Conservation (phyloP, 345 rosid species). For the Ceriops zippeliana region DNA sequence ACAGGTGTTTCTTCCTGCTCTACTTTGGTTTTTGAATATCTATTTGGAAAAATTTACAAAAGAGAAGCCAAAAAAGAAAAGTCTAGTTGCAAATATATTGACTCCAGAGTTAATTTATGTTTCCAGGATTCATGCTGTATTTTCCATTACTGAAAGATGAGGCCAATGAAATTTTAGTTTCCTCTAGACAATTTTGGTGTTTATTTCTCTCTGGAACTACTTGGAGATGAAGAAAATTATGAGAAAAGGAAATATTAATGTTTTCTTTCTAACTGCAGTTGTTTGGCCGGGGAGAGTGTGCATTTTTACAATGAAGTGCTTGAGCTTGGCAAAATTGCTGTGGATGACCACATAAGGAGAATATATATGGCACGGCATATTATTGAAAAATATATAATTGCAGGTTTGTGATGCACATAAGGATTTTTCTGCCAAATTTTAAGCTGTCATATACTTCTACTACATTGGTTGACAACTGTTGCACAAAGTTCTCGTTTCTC, state of each 20-base stretch:
- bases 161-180: background rate
- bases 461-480: background rate
- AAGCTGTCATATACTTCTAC: background rate
- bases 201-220: background rate
- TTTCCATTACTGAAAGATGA: background rate
- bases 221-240: background rate
- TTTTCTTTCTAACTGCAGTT: constrained; percentile 42
- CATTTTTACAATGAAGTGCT: constrained; percentile 84
- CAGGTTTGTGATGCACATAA: constrained; percentile 44
- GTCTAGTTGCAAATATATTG: background rate
- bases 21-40: background rate
- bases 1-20: constrained; percentile 48
- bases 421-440: constrained; percentile 10
- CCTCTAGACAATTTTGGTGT: background rate
- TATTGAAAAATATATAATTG: constrained; percentile 64
- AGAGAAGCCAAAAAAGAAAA: background rate
- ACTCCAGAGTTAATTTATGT: background rate
- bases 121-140: background rate
- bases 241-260: background rate
- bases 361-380: constrained; percentile 91
- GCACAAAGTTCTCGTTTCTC: background rate
- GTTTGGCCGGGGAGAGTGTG: constrained; percentile 85
- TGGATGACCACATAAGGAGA: constrained; percentile 59
- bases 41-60: too few species aligned
- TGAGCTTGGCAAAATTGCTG: constrained; percentile 70